A percentile compares a stretch with the other conserved stretches of the same genome.
phyloP scores from a whole-genome alignment of 2,329 filamentous ascomycete genomes.

The Aspergillus aculeatus region DNA sequence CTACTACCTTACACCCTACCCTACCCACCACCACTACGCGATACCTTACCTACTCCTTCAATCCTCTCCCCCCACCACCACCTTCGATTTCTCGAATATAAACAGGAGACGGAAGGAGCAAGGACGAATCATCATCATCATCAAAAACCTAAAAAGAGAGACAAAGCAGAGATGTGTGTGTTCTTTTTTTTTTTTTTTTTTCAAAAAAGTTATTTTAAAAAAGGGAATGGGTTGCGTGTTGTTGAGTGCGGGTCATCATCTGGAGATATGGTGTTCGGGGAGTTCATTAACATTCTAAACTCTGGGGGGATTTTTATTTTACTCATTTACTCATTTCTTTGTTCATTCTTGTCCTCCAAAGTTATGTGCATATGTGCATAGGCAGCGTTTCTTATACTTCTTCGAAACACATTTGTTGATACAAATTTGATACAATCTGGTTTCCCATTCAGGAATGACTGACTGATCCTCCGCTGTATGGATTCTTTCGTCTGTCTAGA shows the following conservation, averaged over 20 bases:
- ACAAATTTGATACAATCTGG: constrained; percentile 11
- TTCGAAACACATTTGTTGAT: constrained; percentile 17
- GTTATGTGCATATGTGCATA: constrained; percentile 27
- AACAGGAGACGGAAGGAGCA: neutral
- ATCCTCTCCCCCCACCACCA: neutral
- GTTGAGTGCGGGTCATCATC: neutral
- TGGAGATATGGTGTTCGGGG: constrained; percentile 14
- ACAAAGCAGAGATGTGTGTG: constrained; percentile 10
- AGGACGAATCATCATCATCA: neutral
- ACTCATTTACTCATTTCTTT: neutral
- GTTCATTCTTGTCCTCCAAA: neutral
- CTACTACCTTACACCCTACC: neutral
- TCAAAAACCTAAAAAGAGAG: constrained; percentile 1
- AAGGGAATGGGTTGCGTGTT: neutral
- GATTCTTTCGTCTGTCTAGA: neutral
- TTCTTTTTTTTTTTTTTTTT: neutral
- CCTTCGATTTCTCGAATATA: neutral
- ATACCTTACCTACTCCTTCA: neutral
- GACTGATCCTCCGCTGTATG: neutral
- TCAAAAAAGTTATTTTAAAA: neutral
- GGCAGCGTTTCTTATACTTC: constrained; percentile 18
- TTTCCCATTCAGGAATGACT: neutral
- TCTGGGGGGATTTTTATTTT: constrained; percentile 6
- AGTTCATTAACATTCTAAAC: neutral
- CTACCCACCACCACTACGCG: neutral